Conservation (phyloP, 164 flowering plant genomes). For the Vitis vinifera region ASM3070453v1 NC_081805.1:26837501-26838000, state of each 20-base stretch:
- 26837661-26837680: conserved; percentile 83
- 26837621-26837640: conserved; percentile 65
- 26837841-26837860: conserved; percentile 13
- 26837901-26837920: conserved; percentile 4
- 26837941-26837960: conserved; percentile 19
- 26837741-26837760: conserved; percentile 21
- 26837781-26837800: not conserved
- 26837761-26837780: not conserved
- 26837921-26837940: conserved; percentile 14
- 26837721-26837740: conserved; percentile 56
- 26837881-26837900: not conserved
- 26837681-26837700: conserved; percentile 68
- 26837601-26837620: conserved; percentile 16
- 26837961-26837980: conserved; percentile 27
- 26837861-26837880: not conserved
- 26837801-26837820: conserved; percentile 2
- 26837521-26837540: conserved; percentile 54
- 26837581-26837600: conserved; percentile 6
- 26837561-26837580: conserved; percentile 26
- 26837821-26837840: conserved; percentile 12
- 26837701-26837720: conserved; percentile 64
- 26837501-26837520: conserved; percentile 33
- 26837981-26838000: conserved; percentile 19
- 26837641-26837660: conserved; percentile 85
- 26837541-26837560: conserved; percentile 47